Base-by-base conservation (phyloP, 2,329 filamentous ascomycete genomes). In the Xylariaceae sp. region DNA sequence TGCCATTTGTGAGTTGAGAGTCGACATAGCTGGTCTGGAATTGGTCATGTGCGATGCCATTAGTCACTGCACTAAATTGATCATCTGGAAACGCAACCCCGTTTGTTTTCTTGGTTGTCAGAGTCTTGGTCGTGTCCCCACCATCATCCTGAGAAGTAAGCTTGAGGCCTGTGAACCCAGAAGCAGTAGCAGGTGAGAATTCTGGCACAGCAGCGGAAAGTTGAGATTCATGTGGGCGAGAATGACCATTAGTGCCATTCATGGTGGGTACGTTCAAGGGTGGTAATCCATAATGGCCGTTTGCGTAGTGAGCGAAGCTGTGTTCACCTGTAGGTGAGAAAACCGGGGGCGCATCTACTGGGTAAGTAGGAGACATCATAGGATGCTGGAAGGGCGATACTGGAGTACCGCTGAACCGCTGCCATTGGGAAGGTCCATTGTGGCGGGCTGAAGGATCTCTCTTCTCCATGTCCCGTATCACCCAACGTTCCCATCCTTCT, bases 401-500 rank as follows among this genome's bases (percentile, higher is more conserved):
- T n/a, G n/a, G n/a, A 6, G 41, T 49, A 36, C n/a, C 35, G 13
- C 11, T 35, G 11, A 55, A 66, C 27, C 58, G 62, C 29, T 64
- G 67, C 55, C 67, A 72, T 33, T 71, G 75, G 36, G 71, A 69
- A 24, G 81, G 82, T 3, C 92, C 92, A 15, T 88, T 82, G 64
- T 88, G 89, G 68, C 88, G 89, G 32, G 89, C 90, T 16, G 83
- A 80, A 35, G 85, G 79, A 62, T 92, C 85, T 58, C 93, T 87
- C 57, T 91, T 83, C 10, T 86, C 81, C 67, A 86, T 79, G 2
- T 83, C 81, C 53, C 95, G 74, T 16, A 61, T 55, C 3, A 97
- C 82, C 79, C 91, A 97, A 61, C 86, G 84, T 61, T 88, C 80
- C 91, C 92, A 97, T 21, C 84, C 85, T 16, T 91, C 81, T 21